Evolutionary conservation across 2,329 filamentous ascomycete species (phyloP), one percentile per base, ranked within the genome.

Genomic region (Aspergillus intermedius): DNA sequence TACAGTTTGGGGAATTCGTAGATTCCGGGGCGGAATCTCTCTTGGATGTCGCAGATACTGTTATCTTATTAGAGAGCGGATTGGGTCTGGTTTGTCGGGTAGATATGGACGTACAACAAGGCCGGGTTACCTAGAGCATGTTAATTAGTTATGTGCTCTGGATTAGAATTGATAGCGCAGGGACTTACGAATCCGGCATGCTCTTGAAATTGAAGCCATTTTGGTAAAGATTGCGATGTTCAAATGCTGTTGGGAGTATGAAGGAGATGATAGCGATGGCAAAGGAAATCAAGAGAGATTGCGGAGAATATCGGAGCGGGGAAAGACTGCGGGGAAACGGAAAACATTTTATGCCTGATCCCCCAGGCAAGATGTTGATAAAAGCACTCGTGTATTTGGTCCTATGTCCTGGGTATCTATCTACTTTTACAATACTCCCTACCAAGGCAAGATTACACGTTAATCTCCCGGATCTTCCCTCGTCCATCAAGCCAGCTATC

Each of bases 41-140:
- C 91, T 73, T 97, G 91, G 54, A 97, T 77, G 64, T 97, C 91
- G 74, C 91, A 97, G 65, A 97, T 81, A 62, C 91, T 96, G 53
- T 40, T 30, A 6, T 23, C 10, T 45, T 17, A 47, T 25, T 52
- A 32, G 9, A 32, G 4, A 13, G 3, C 30, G 5, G 21, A 22
- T 22, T 22, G 21, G 21, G 21, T 22, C 3, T 22, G 21, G 5
- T 22, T 22, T 22, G 21, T 22, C 5, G 21, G 21, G 21, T 22
- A 28, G 46, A 30, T 46, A 35, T 41, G n/a, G 23, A 56, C 66
- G 49, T 69, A 75, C 73, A 75, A 75, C 30, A 75, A 56, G 34
- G 70, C 72, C 40, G 73, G 73, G 59, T 74, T 75, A 34, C 62
- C 73, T 75, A 21, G n/a, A 17, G 7, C 34, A 30, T 30, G 17